Conservation (phyloP, 805 yeast genomes). For the Komagataella populi region DNA sequence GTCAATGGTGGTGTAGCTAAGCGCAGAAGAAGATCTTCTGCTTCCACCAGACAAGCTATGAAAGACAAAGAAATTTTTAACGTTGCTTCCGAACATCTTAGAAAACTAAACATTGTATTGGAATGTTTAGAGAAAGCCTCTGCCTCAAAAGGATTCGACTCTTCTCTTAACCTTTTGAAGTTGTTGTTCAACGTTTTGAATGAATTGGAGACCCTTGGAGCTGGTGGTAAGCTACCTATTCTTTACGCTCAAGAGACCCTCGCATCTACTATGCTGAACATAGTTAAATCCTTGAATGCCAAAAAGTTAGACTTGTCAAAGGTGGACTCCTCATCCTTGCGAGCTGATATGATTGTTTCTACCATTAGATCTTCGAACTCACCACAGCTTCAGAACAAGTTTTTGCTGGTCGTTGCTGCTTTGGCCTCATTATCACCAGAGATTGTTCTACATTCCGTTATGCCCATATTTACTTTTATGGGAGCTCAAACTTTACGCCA, state of each 20-base stretch:
- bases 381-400: constrained; percentile 89
- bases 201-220: constrained; percentile 73
- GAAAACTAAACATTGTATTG: constrained; percentile 62
- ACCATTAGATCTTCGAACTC: constrained; percentile 81
- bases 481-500: constrained; percentile 95
- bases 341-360: constrained; percentile 86
- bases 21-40: constrained; percentile 75
- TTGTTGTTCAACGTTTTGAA: constrained; percentile 45
- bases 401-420: constrained; percentile 74
- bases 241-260: constrained; percentile 83
- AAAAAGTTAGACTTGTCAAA: constrained; percentile 13
- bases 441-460: constrained; percentile 82
- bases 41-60: constrained; percentile 63
- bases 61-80: constrained; percentile 57
- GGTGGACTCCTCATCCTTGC: constrained; percentile 47
- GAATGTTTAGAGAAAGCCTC: constrained; percentile 56
- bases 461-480: constrained; percentile 99
- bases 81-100: constrained; percentile 68
- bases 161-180: constrained; percentile 23
- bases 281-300: constrained; percentile 42
- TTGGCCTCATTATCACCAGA: constrained; percentile 86
- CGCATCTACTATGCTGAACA: constrained; percentile 71
- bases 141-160: constrained; percentile 9
- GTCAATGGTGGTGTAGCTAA: constrained; percentile 34
- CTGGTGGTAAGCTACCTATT: constrained; percentile 86